Conservation (phyloP, 768 basidiomycete genomes). For the Lyophyllum decastes region DNA sequence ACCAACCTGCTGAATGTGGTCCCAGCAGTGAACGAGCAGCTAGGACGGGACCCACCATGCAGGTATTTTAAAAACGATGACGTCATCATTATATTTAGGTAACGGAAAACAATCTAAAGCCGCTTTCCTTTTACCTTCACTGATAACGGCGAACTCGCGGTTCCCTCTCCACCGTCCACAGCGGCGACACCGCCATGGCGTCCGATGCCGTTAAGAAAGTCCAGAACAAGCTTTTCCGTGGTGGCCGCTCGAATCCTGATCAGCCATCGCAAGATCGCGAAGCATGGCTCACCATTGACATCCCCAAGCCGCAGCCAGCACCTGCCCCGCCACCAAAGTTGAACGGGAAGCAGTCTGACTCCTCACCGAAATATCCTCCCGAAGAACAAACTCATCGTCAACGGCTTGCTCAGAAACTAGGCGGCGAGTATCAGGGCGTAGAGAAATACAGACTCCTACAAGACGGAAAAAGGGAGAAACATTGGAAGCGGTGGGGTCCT, state of each 20-base stretch:
- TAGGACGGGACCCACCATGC: too few relatives aligned
- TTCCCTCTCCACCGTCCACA: neutral
- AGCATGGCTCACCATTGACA: constrained; percentile 62
- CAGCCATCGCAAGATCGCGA: constrained; percentile 21
- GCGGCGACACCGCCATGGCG: constrained; percentile 28
- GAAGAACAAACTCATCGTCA: constrained; percentile 54
- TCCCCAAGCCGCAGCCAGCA: constrained; percentile 53
- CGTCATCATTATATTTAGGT: neutral
- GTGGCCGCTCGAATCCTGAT: constrained; percentile 29
- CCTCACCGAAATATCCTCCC: constrained; percentile 30
- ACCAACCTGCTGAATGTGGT: too few relatives aligned
- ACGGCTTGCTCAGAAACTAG: constrained; percentile 63
- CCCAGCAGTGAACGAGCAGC: too few relatives aligned
- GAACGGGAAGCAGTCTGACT: constrained; percentile 35
- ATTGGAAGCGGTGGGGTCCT: constrained; percentile 99
- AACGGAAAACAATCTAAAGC: constrained; percentile 1
- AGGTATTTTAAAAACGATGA: neutral
- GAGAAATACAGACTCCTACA: constrained; percentile 88
- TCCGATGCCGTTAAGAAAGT: constrained; percentile 57
- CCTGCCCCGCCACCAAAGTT: constrained; percentile 49
- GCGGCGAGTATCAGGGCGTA: constrained; percentile 72
- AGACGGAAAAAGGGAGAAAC: constrained; percentile 74
- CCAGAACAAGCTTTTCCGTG: constrained; percentile 71
- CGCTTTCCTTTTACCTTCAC: neutral
- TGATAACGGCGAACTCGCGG: neutral